phyloP scores from a whole-genome alignment of 163 green algal genomes.

The Chlamydomonas reinhardtii region DNA sequence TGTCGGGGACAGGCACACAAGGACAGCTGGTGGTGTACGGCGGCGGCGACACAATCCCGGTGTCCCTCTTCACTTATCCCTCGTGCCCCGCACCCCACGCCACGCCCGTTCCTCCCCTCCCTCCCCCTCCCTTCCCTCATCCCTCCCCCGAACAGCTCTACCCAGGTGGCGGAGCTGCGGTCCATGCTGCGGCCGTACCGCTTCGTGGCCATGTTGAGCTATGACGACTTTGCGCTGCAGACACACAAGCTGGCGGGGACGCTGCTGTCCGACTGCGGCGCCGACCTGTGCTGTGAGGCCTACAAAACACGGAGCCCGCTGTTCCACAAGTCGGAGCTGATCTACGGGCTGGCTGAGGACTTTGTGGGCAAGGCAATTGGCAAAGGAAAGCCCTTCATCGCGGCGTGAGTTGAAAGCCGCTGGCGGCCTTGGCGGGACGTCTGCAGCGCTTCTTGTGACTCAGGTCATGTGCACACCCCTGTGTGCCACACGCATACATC shows the following conservation, averaged over 20 bases:
- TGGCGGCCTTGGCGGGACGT: too few relatives aligned
- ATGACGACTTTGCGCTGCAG: conserved; percentile 36
- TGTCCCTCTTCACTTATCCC: too few relatives aligned
- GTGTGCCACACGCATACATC: too few relatives aligned
- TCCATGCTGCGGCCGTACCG: neutral
- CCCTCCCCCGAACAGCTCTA: neutral
- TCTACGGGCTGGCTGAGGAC: neutral
- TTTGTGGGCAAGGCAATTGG: too few relatives aligned
- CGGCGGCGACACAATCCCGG: too few relatives aligned
- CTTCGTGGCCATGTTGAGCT: conserved; percentile 38
- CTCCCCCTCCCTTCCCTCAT: neutral
- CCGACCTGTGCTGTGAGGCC: conserved; percentile 10
- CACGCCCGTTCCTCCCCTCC: neutral
- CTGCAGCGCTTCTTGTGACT: too few relatives aligned
- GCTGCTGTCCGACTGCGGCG: neutral
- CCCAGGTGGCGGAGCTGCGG: neutral
- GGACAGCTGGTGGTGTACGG: too few relatives aligned
- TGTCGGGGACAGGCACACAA: too few relatives aligned
- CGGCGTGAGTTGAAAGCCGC: too few relatives aligned
- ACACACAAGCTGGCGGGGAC: conserved; percentile 39
- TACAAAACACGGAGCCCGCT: conserved; percentile 5
- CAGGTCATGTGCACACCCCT: too few relatives aligned
- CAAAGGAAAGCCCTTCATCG: too few relatives aligned
- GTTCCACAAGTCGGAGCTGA: neutral
- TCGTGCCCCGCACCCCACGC: too few relatives aligned